phyloP scores from a whole-genome alignment of 1,284 basidiomycete species.

The Ceratobasidium sp. region DNA sequence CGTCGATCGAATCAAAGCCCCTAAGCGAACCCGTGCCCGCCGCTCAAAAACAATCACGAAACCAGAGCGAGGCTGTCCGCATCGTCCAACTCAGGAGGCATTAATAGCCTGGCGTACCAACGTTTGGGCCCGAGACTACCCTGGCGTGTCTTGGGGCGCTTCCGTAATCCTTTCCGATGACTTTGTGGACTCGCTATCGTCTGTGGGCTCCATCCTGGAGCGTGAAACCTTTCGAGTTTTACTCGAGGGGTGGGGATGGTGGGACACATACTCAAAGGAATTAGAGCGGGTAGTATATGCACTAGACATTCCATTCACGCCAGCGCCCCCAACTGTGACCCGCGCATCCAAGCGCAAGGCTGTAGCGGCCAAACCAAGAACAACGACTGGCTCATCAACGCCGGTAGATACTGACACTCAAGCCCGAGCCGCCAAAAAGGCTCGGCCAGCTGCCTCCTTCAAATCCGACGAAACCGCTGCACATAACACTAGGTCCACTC shows the following conservation, averaged over 20 bases:
- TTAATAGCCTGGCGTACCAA: background rate
- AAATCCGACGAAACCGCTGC: too few relatives aligned
- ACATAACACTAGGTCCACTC: too few relatives aligned
- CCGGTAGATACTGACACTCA: too few relatives aligned
- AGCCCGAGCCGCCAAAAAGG: background rate
- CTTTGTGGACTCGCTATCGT: background rate
- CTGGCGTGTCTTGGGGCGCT: background rate
- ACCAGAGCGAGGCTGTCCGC: conserved; percentile 5
- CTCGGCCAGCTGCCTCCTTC: background rate
- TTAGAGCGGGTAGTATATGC: background rate
- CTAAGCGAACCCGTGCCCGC: too few relatives aligned
- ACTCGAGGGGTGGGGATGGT: background rate
- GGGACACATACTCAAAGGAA: conserved; percentile 6
- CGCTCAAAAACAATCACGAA: too few relatives aligned
- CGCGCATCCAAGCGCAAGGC: conserved; percentile 14
- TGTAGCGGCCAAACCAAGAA: too few relatives aligned
- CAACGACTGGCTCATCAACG: too few relatives aligned
- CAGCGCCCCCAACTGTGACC: conserved; percentile 2
- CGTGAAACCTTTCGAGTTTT: background rate
- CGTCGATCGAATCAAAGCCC: background rate
- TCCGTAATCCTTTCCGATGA: background rate
- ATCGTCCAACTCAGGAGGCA: conserved; percentile 1
- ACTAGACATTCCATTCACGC: conserved; percentile 16
- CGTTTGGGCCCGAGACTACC: conserved; percentile 2
- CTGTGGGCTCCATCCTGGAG: background rate